These are phyloP conservation scores for Sordaria brevicollis DNA, from an alignment of 495 filamentous ascomycete species.

Conservation along the genomic window DNA sequence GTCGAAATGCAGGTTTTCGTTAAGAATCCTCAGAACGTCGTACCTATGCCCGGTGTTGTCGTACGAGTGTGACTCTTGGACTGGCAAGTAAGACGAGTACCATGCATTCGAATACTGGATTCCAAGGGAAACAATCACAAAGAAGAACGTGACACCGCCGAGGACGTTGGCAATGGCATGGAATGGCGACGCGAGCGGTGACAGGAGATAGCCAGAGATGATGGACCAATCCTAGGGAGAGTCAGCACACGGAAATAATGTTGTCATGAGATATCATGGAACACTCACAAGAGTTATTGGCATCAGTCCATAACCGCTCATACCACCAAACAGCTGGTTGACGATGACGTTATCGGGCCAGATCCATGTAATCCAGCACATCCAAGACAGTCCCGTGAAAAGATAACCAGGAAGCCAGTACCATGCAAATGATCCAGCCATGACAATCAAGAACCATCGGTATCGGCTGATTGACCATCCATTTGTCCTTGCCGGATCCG, in stretches of 20 bases:
- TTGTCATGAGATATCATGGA: background rate
- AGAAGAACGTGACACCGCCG: conserved; percentile 44
- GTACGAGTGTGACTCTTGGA: conserved; percentile 45
- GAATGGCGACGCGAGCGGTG: conserved; percentile 60
- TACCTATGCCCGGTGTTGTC: conserved; percentile 51
- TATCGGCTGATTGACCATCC: conserved; percentile 60
- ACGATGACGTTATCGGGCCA: conserved; percentile 51
- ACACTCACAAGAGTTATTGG: conserved; percentile 39
- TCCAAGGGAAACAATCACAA: conserved; percentile 38
- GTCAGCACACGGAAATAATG: background rate
- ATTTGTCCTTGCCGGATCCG: conserved; percentile 46
- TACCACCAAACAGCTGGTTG: conserved; percentile 60
- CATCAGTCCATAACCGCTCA: conserved; percentile 48
- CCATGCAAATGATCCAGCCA: conserved; percentile 39
- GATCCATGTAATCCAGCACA: conserved; percentile 55
- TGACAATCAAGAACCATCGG: conserved; percentile 52
- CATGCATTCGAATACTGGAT: conserved; percentile 57
- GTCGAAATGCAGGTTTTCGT: conserved; percentile 38
- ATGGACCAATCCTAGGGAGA: conserved; percentile 47
- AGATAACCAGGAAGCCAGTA: conserved; percentile 53
- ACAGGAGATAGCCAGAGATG: conserved; percentile 53
- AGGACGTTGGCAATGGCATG: conserved; percentile 53
- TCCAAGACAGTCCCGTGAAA: conserved; percentile 46
- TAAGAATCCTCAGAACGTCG: conserved; percentile 43
- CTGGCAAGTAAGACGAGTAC: conserved; percentile 49